These are phyloP conservation scores for Kluyveromyces dobzhanskii DNA, from an alignment of 805 yeast species.

Conservation along the genomic window DNA sequence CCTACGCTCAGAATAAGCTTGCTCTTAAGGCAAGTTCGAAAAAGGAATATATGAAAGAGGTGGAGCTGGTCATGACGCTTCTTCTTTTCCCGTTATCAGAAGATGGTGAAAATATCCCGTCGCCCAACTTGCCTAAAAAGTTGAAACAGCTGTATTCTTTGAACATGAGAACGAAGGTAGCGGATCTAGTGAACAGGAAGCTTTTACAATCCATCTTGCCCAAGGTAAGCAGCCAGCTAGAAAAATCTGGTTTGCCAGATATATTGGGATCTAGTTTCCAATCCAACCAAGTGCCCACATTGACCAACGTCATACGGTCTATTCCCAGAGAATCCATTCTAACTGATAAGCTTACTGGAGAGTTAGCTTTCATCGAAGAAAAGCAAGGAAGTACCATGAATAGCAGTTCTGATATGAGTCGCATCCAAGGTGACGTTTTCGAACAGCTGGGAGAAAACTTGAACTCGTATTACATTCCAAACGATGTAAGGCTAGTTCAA, in stretches of 20 bases:
- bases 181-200: conserved; percentile 58
- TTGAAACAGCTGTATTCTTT: conserved; percentile 50
- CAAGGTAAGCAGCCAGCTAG: conserved; percentile 6
- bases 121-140: conserved; percentile 38
- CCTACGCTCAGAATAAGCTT: conserved; percentile 54
- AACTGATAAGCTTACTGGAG: conserved; percentile 3
- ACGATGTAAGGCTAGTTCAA: conserved; percentile 38
- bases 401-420: conserved; percentile 1
- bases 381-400: neutral
- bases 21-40: conserved; percentile 55
- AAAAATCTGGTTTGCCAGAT: conserved; percentile 11
- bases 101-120: neutral
- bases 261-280: conserved; percentile 11
- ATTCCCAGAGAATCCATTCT: conserved; percentile 9
- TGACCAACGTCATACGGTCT: conserved; percentile 1
- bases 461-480: conserved; percentile 1
- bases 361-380: conserved; percentile 1
- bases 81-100: conserved; percentile 39
- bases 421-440: conserved; percentile 3
- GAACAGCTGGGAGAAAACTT: conserved; percentile 3
- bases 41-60: conserved; percentile 51
- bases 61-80: conserved; percentile 80
- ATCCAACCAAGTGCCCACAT: conserved; percentile 1
- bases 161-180: conserved; percentile 55
- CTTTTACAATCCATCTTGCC: conserved; percentile 20